Evolutionary conservation across 257 asterid genomes (phyloP), one percentile per base, ranked within the genome.

Genomic region (Gentiana dahurica): DNA sequence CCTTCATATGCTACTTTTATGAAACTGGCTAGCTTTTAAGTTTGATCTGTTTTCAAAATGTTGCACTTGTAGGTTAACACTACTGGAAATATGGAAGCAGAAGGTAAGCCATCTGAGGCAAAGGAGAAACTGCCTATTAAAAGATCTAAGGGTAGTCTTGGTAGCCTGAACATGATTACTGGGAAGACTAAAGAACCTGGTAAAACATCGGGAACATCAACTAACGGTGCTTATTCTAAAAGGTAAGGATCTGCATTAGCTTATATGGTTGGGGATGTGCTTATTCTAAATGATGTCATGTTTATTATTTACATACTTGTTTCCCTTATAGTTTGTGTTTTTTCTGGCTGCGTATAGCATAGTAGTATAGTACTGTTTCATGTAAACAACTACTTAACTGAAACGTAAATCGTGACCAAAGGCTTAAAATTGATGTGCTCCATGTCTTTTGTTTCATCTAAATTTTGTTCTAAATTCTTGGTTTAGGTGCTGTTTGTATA

Each of bases 81-180:
- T 60, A 71, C 85, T 8, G 75, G 84, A 65, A 83, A 77, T 63
- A 52, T 68, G 49, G 97, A 86, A 74, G 81, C 69, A 65, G 87
- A 85, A 68, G 94, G 82, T 57, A 92, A 82, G 82, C 67, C 84
- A 51, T 57, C 94, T 61, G 95, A 86, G 57, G 86, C 74, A 60
- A 85, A 92, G 75, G 95, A 80, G 69, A 92, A 92, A 67, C 69
- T 92, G 55, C 95, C 99, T 38, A 75, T 92, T 69, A 92, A 88
- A 82, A 81, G 95, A 73, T 92, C 99, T 62, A 92, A 71, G 72
- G 95, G 89, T 67, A 83, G 95, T 70, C 68, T 83, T 74, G 95
- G 94, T 49, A 85, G 89, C 74, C 76, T 88, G 78, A 84, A 88
- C 65, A 84, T 85, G 95, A 78, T 83, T 41, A 79, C 89, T 5